Evolutionary conservation across 1,284 basidiomycete species (phyloP), one percentile per base, ranked within the genome.

Genomic region (Tranzscheliella williamsii): DNA sequence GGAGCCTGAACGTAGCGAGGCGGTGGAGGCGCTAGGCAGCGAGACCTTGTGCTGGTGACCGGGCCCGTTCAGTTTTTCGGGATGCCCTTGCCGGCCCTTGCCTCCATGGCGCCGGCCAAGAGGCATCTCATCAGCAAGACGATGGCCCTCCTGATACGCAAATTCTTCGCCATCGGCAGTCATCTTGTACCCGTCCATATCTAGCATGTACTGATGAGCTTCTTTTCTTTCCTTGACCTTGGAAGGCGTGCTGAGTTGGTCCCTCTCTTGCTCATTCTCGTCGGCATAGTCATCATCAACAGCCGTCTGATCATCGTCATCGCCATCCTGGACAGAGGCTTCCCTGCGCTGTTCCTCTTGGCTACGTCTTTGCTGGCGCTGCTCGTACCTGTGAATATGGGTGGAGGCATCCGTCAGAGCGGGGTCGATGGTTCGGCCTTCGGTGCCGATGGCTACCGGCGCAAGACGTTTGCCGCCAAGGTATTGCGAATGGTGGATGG

Each of bases 151-250:
- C 23, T 56, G 51, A 18, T 62, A 66, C 2, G 72, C 72, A 4
- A 77, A 35, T 13, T 61, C 56, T 35, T 74, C 54, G 11, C 72
- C 77, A 18, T 73, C 67, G 7, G 67, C 27, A 4, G 73, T 74
- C 58, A 76, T 56, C 46, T 76, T 75, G 66, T 76, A 76, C 9
- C 74, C 74, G 23, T 76, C 74, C 70, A 76, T 76, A 29, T 76
- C 74, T 33, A 76, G 63, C 62, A 74, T 70, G 33, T 67, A 67
- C 36, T 67, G 64, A 0, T 65, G 23, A 22, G 63, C 46, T 29
- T 66, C 47, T 24, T 66, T 50, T 23, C 42, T 33, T 18, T 55
- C 38, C 36, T 55, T 55, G 31, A 51, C 44, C 21, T 62, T 60
- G 42, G 54, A 42, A 4, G 52, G 20, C 9, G 26, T 24, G 3